Evolutionary conservation across 345 rosid genomes (phyloP), one percentile per base, ranked within the genome.

Genomic region (Corchorus capsularis): DNA sequence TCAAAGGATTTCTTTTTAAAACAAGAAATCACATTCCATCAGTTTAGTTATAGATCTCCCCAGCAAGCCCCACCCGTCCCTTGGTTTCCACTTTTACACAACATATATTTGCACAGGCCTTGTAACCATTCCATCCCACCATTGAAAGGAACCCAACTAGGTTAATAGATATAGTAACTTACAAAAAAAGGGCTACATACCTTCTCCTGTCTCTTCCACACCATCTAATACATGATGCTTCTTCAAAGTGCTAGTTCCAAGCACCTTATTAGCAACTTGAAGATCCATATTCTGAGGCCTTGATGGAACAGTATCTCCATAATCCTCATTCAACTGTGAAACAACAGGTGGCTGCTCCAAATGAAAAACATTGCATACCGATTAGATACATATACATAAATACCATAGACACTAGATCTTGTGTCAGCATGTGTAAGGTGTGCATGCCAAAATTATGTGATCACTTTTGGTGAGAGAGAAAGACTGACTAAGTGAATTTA

Each of bases 241-340:
- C 76, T 82, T 79, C 73, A 83, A 60, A 71, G 85, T 78, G 82
- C 83, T 76, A 81, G 83, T 63, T 61, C 76, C 76, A 83, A 79
- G 79, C 72, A 62, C 80, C 75, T 89, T 85, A 74, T 81, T 83
- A 83, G 81, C 79, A 61, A 64, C 80, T 73, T 76, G 87, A 79
- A 75, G 80, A 80, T 81, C 87, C 77, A 61, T 59, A 79, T 79
- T 77, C 43, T 71, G 90, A 77, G 88, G 89, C 83, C 77, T 89
- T 63, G 97, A 80, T 55, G 92, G 97, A 81, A 93, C 90, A 56
- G 98, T 92, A 83, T 87, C 87, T 71, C 96, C 97, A 75, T 86
- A 82, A 32, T 85, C 91, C 13, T 90, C 94, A 77, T 89, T 87
- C 77, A 85, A 76, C 63, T 86, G 80, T 77, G 83, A 85, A 75